Percentiles rank a stretch among this genome's conserved stretches.
These are phyloP conservation scores for Geotrichum candidum DNA, from an alignment of 1,139 yeast genomes.

Conservation along the genomic window DNA sequence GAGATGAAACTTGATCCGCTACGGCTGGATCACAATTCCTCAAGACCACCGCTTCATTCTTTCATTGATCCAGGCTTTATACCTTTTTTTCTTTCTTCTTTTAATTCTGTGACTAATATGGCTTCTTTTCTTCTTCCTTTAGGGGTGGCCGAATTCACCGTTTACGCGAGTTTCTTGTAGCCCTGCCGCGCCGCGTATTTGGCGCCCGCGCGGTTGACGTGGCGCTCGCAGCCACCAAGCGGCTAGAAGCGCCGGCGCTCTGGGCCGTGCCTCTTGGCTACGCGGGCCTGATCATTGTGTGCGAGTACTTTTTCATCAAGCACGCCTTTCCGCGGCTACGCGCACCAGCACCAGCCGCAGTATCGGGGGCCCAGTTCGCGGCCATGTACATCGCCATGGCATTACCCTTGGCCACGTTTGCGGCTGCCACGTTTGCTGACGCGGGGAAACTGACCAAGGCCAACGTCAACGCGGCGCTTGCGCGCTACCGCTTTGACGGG, in stretches of 20 bases:
- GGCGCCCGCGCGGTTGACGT: neutral
- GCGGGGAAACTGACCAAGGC: conserved; percentile 46
- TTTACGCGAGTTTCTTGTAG: conserved; percentile 11
- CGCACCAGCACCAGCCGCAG: neutral
- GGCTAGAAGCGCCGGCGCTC: conserved; percentile 17
- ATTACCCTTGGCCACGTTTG: conserved; percentile 40
- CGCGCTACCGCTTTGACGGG: conserved; percentile 45
- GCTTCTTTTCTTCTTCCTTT: conserved; percentile 4
- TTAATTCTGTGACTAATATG: conserved; percentile 33
- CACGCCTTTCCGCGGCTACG: conserved; percentile 38
- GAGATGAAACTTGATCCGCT: too few species aligned
- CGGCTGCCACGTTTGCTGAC: conserved; percentile 45
- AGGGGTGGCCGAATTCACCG: conserved; percentile 22
- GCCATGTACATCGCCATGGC: conserved; percentile 29
- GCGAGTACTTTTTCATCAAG: conserved; percentile 44
- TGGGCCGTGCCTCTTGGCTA: conserved; percentile 49
- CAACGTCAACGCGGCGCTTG: conserved; percentile 28
- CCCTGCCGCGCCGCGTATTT: conserved; percentile 14
- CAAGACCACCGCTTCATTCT: too few species aligned
- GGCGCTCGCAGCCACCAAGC: neutral
- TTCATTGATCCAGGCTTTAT: neutral
- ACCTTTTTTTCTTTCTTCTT: neutral
- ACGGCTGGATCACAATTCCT: too few species aligned
- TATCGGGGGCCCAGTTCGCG: neutral
- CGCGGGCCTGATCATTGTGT: conserved; percentile 40